These are phyloP conservation scores for Umbelopsis sp. DNA, from an alignment of 192 early-diverging fungal genomes.

Conservation along the genomic window DNA sequence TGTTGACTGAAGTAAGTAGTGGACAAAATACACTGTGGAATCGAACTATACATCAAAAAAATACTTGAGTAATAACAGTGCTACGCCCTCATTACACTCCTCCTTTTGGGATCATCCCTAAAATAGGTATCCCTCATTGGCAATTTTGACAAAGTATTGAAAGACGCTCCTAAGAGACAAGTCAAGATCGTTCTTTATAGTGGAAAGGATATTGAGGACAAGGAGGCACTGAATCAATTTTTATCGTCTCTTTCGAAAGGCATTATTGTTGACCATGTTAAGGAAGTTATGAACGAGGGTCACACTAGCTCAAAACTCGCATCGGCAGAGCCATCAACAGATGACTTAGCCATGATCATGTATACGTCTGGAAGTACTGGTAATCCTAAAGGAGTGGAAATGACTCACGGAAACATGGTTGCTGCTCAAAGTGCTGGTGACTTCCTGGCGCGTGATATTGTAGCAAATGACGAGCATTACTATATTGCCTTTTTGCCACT, in stretches of 20 bases:
- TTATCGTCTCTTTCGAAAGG: not conserved
- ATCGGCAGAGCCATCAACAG: constrained; percentile 41
- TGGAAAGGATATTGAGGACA: constrained; percentile 47
- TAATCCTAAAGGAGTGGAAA: constrained; percentile 73
- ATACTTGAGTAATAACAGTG: not conserved
- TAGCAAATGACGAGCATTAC: constrained; percentile 34
- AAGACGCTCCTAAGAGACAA: constrained; percentile 28
- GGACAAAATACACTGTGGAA: not conserved
- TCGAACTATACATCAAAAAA: not conserved
- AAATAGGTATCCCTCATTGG: constrained; percentile 26
- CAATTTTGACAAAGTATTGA: constrained; percentile 33
- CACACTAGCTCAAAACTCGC: not conserved
- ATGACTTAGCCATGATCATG: constrained; percentile 63
- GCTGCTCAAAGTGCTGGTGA: constrained; percentile 55
- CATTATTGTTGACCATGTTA: not conserved
- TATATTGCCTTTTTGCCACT: constrained; percentile 63
- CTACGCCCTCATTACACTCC: not conserved
- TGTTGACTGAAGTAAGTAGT: constrained; percentile 47
- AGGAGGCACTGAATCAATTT: not conserved
- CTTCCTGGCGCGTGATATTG: constrained; percentile 21
- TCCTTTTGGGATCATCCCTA: not conserved
- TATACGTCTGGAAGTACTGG: constrained; percentile 68
- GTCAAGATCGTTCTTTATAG: constrained; percentile 64
- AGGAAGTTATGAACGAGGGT: not conserved
- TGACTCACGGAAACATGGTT: constrained; percentile 69